phyloP scores from a whole-genome alignment of 2,329 filamentous ascomycete genomes.

The Aureobasidium sp. region DNA sequence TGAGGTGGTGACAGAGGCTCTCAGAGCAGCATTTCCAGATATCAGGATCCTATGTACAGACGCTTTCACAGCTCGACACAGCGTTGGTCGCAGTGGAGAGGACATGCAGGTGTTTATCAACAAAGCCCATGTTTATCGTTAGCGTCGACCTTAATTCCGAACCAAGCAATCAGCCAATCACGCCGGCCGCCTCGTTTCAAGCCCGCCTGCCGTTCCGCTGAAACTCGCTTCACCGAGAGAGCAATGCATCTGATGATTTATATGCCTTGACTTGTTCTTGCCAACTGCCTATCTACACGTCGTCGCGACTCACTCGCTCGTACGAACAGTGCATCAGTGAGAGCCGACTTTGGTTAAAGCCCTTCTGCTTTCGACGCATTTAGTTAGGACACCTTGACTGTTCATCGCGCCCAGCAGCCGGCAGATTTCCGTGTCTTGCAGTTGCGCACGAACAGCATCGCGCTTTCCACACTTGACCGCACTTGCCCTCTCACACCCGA shows the following conservation, averaged over 20 bases:
- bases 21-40: constrained; percentile 10
- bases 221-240: no score
- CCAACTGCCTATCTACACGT: no score
- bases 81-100: not conserved
- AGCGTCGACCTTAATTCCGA: constrained; percentile 1
- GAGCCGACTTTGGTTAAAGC: not conserved
- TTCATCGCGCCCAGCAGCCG: not conserved
- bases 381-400: not conserved
- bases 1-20: not conserved
- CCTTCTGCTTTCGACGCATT: not conserved
- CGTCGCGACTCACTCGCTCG: not conserved
- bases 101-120: constrained; percentile 12
- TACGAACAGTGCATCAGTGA: not conserved
- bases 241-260: no score
- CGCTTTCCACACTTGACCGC: constrained; percentile 3
- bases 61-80: not conserved
- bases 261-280: no score
- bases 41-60: constrained; percentile 1
- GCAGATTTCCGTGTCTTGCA: not conserved
- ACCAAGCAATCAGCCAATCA: not conserved
- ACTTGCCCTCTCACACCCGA: not conserved
- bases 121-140: constrained; percentile 13
- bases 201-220: not conserved
- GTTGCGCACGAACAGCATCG: not conserved
- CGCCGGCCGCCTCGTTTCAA: constrained; percentile 5